Conservation (phyloP, 2,329 filamentous ascomycete genomes). For the Golovinomyces cichoracearum region DNA sequence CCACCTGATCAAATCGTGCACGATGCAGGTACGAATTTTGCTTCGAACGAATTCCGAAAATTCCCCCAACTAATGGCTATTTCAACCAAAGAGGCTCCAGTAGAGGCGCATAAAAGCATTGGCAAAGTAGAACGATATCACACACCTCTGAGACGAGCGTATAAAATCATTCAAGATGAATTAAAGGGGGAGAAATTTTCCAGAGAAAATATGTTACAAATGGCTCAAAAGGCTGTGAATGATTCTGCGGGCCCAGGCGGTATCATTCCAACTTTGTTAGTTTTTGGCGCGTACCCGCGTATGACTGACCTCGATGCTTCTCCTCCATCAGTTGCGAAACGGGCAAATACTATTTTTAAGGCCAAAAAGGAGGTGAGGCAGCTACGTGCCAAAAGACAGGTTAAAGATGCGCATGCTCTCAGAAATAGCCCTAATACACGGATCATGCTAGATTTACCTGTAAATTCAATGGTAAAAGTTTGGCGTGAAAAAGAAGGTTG, state of each 20-base stretch:
- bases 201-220: background rate
- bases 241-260: background rate
- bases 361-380: background rate
- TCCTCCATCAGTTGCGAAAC: background rate
- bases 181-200: background rate
- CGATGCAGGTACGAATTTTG: background rate
- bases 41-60: background rate
- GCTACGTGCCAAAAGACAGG: background rate
- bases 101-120: background rate
- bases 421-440: background rate
- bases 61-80: background rate
- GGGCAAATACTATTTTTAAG: background rate
- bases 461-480: background rate
- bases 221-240: background rate
- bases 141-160: background rate
- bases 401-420: background rate
- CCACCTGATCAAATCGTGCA: background rate
- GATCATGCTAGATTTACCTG: background rate
- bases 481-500: background rate
- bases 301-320: background rate
- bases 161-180: background rate
- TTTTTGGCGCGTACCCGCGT: background rate
- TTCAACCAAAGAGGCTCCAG: background rate
- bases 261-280: background rate
- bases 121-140: background rate